Base-by-base conservation (phyloP, 2,329 filamentous ascomycete genomes). In the Thermothelomyces thermophilus region DNA sequence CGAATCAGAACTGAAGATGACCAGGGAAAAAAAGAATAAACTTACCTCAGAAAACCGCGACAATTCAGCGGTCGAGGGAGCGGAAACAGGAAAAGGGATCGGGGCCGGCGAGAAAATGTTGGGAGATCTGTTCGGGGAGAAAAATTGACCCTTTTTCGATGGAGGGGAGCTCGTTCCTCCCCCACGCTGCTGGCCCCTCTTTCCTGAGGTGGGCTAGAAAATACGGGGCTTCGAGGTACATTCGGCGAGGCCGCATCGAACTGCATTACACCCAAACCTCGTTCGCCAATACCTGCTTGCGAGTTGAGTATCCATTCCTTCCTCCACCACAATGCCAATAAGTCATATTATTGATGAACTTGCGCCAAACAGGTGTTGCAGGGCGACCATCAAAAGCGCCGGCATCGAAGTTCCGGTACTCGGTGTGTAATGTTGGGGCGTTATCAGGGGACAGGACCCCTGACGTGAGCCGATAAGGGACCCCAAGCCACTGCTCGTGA, bases 111-210 rank as follows among this genome's bases (percentile, higher is more conserved):
- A 30, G 41, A 46, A n/a, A 30, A 46, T 28, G 35, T 26, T 26
- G 24, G 24, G 24, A 26, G 24, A 5, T 26, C 9, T 9, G 5
- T 9, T 5, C 24, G 5, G 24, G 5, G 24, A 26, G 41, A 34
- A 17, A 40, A 41, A 22, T 34, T 7, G 31, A 48, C 43, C 54
- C 49, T 37, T 33, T 26, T 45, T 46, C 48, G 19, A 45, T 53
- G n/a, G 41, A 45, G 37, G 51, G 41, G 53, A 43, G 53, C 53
- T 50, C 17, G 53, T 46, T 34, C 54, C 57, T 44, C 50, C 49
- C 48, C 53, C 57, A 53, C 56, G 46, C 53, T 48, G 49, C 50
- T 46, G 49, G 54, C 41, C 43, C 51, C 51, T 53, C 51, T 52
- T 45, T 42, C 34, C 41, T 14, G 16, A 31, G 42, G 16, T 46